Percentiles rank a stretch among this genome's conserved stretches.
Evolutionary conservation across 495 filamentous ascomycete genomes (phyloP).

Genomic region (Penicillium roqueforti): DNA sequence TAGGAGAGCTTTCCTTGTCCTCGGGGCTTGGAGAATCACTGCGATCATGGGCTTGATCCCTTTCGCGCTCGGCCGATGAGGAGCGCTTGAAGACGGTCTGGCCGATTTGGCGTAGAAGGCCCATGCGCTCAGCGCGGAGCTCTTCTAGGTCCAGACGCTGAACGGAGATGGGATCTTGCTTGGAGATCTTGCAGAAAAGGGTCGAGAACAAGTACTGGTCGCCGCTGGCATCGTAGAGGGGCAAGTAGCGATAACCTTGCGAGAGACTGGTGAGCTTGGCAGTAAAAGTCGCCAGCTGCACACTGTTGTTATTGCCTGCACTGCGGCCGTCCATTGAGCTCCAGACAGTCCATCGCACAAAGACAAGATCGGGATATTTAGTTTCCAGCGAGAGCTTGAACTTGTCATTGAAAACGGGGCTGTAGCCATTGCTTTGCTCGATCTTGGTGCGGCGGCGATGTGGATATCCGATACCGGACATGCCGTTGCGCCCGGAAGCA

Average conservation of each 20-base stretch:
- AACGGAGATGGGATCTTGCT: constrained; percentile 51
- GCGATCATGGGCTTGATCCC: constrained; percentile 29
- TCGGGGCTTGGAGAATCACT: constrained; percentile 33
- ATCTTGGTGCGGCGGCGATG: constrained; percentile 74
- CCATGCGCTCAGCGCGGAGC: constrained; percentile 46
- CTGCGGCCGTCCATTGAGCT: constrained; percentile 67
- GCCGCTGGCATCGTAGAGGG: constrained; percentile 82
- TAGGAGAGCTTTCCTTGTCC: constrained; percentile 36
- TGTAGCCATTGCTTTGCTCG: constrained; percentile 83
- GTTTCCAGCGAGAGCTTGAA: constrained; percentile 78
- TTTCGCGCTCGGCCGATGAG: constrained; percentile 45
- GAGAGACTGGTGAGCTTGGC: constrained; percentile 86
- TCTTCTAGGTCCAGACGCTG: constrained; percentile 45
- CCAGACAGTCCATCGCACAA: constrained; percentile 89
- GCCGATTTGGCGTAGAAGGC: constrained; percentile 47
- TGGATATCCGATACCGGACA: constrained; percentile 69
- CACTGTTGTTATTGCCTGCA: constrained; percentile 56
- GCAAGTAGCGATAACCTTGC: constrained; percentile 93
- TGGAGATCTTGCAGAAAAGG: constrained; percentile 81
- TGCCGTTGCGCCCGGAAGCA: constrained; percentile 62
- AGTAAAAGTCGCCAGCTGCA: constrained; percentile 80
- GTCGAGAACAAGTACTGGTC: constrained; percentile 94
- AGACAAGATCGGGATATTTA: constrained; percentile 87
- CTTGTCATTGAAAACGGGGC: constrained; percentile 74
- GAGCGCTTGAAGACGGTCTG: constrained; percentile 51